A percentile compares a stretch with the other conserved stretches of the same genome.
These are phyloP conservation scores for Pythium insidiosum DNA, from an alignment of 352 stramenopile species.

Conservation along the genomic window DNA sequence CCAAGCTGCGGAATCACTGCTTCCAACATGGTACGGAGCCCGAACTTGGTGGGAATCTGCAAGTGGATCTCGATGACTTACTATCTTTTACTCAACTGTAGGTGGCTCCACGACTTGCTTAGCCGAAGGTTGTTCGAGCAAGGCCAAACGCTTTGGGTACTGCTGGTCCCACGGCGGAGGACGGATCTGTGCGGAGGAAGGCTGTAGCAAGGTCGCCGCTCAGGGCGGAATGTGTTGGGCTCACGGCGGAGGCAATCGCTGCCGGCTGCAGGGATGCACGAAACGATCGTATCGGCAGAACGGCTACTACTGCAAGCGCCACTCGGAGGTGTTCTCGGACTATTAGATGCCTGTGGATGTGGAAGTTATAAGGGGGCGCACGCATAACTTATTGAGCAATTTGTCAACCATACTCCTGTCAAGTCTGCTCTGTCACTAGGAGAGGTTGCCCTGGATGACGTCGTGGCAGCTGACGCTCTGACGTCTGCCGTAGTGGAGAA, in stretches of 20 bases:
- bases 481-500: too few relatives aligned
- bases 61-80: too few relatives aligned
- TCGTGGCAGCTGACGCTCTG: too few relatives aligned
- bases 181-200: slow-evolving; percentile 6
- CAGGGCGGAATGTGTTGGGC: slow-evolving; percentile 22
- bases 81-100: background rate
- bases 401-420: too few relatives aligned
- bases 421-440: too few relatives aligned
- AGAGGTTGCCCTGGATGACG: too few relatives aligned
- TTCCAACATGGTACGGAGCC: slow-evolving; percentile 38
- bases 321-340: slow-evolving; percentile 5
- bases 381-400: too few relatives aligned
- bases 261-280: slow-evolving; percentile 15
- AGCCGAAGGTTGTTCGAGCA: slow-evolving; percentile 8
- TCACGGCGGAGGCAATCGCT: too few relatives aligned
- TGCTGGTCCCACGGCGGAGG: slow-evolving; percentile 23
- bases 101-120: slow-evolving; percentile 15
- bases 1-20: slow-evolving; percentile 30
- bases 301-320: slow-evolving; percentile 15
- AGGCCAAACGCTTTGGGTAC: slow-evolving; percentile 15
- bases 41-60: too few relatives aligned
- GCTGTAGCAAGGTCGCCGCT: slow-evolving; percentile 16
- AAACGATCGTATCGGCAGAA: slow-evolving; percentile 17
- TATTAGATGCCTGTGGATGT: slow-evolving; percentile 7
- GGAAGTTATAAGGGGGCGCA: too few relatives aligned